Percentiles rank a stretch among this genome's conserved stretches.
phyloP scores from a whole-genome alignment of 331 rosid genomes.

The Quercus phellos region DNA sequence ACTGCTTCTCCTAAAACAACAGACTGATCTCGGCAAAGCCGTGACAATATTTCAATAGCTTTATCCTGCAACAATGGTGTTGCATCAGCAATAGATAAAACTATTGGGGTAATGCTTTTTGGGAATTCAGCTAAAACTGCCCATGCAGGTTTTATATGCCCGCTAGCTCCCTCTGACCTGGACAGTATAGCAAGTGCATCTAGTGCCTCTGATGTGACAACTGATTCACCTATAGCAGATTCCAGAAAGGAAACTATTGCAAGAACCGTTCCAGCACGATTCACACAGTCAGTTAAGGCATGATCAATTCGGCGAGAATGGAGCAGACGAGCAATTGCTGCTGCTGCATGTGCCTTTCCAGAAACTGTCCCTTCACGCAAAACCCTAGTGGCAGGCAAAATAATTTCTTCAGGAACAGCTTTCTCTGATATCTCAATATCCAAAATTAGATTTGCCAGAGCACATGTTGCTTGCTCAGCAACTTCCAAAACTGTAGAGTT shows the following conservation, averaged over 20 bases:
- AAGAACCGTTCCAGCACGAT: constrained; percentile 80
- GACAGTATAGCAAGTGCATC: constrained; percentile 94
- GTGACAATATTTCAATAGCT: constrained; percentile 81
- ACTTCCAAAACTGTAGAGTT: constrained; percentile 75
- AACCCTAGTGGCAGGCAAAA: constrained; percentile 87
- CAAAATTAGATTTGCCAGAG: constrained; percentile 87
- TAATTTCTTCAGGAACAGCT: constrained; percentile 69
- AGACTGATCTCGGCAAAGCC: constrained; percentile 80
- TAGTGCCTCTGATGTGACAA: constrained; percentile 71
- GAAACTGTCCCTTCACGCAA: constrained; percentile 69
- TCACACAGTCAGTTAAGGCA: constrained; percentile 73
- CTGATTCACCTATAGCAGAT: constrained; percentile 59
- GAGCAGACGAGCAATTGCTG: constrained; percentile 87
- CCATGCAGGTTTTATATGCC: constrained; percentile 76
- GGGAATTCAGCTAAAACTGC: constrained; percentile 86
- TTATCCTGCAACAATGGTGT: constrained; percentile 75
- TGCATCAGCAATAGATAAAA: constrained; percentile 66
- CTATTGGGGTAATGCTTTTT: constrained; percentile 73
- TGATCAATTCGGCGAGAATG: constrained; percentile 60
- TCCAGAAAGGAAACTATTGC: constrained; percentile 85
- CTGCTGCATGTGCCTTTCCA: constrained; percentile 89
- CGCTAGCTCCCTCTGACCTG: constrained; percentile 51
- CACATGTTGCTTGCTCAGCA: constrained; percentile 78
- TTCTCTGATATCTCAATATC: constrained; percentile 70
- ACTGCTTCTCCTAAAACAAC: constrained; percentile 63